Evolutionary conservation across 495 filamentous ascomycete genomes (phyloP), one percentile per base, ranked within the genome.

Genomic region (Neurospora sublineolata): DNA sequence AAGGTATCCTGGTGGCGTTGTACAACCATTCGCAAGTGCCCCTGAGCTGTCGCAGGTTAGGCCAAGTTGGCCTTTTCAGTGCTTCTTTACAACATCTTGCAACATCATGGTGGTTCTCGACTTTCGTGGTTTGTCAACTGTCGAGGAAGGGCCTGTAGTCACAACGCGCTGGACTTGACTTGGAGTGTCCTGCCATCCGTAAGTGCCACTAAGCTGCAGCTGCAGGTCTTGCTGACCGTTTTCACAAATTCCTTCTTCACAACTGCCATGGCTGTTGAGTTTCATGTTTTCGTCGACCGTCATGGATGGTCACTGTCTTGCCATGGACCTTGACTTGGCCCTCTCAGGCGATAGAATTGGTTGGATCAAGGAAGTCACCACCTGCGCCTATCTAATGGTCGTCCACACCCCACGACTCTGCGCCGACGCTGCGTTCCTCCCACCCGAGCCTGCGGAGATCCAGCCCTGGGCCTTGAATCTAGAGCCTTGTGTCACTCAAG

Each of bases 281-380:
- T 16, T 12, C 11, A 12, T 58, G 23, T 0, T 58, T 8, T 30
- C n/a, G 12, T 6, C 23, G 4, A 52, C 10, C 3, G 11, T 30
- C 11, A 60, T 30, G 23, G 4, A 14, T 16, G 11, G 12, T 0
- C 12, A 33, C 4, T 18, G 9, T 0, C 41, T 44, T 20, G 18
- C 7, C 18, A 0, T 44, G 9, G n/a, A 46, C n/a, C n/a, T 46
- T 46, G 52, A 33, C 23, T 8, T 58, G 1, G 89, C 92, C 73
- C 75, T 83, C 14, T 88, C 86, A 7, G 83, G 86, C 23, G 94
- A 97, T 79, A 89, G 91, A 9, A 97, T 98, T 73, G 91, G 90
- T 64, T 94, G 92, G 87, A 96, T 99, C 82, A 99, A 99, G 77
- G 95, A 99, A 78, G 86, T 97, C 5, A 90, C 90, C 10, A 97